Conservation (phyloP, 1,284 basidiomycete species). For the Pisolithus thermaeus region DNA sequence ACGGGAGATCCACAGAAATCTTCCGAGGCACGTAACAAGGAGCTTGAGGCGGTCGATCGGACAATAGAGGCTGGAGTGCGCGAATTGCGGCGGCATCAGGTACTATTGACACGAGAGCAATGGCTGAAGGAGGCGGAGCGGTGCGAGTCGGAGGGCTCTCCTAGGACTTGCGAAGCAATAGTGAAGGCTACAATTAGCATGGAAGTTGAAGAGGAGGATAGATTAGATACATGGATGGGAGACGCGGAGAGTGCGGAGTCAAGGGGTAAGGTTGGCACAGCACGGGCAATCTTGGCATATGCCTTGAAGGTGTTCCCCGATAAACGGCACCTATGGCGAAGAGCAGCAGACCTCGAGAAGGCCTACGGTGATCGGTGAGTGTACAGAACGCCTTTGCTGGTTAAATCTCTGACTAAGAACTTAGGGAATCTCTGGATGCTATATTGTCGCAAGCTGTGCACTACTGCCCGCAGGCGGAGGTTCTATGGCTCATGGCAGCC, state of each 20-base stretch:
- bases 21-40: conserved; percentile 50
- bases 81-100: conserved; percentile 77
- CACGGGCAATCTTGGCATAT: conserved; percentile 85
- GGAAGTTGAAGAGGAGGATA: conserved; percentile 93
- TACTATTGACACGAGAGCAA: conserved; percentile 87
- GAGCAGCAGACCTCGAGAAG: conserved; percentile 90
- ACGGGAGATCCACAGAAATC: conserved; percentile 43
- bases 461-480: conserved; percentile 90
- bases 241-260: conserved; percentile 84
- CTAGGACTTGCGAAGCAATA: conserved; percentile 89
- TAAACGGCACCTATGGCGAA: conserved; percentile 77
- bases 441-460: conserved; percentile 83
- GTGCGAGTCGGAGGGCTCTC: conserved; percentile 84
- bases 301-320: conserved; percentile 91
- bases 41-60: conserved; percentile 74
- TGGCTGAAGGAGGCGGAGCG: conserved; percentile 95
- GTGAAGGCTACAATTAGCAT: conserved; percentile 93
- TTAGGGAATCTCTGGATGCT: conserved; percentile 74
- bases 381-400: background rate
- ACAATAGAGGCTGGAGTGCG: conserved; percentile 83
- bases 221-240: conserved; percentile 83
- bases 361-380: conserved; percentile 72
- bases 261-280: conserved; percentile 74
- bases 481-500: conserved; percentile 95
- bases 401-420: conserved; percentile 1